Evolutionary conservation across 495 filamentous ascomycete species (phyloP).

Genomic region (Chaetomium tenue): DNA sequence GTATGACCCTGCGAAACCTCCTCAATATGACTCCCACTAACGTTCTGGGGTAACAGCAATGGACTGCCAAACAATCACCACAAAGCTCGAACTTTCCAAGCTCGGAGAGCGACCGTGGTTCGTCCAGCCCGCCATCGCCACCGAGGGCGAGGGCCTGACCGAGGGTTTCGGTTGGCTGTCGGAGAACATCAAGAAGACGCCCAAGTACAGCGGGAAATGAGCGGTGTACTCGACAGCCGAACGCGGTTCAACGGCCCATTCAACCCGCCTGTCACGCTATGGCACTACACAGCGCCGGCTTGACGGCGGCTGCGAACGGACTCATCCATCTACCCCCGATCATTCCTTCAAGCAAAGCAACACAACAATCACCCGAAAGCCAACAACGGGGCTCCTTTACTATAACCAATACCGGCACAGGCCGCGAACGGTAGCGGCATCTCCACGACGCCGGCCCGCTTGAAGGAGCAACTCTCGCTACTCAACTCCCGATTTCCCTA

Average conservation of each 20-base stretch:
- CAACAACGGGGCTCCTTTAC: background rate
- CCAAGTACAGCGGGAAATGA: constrained; percentile 54
- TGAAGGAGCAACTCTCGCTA: background rate
- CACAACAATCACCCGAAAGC: background rate
- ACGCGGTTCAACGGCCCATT: background rate
- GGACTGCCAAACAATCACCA: constrained; percentile 81
- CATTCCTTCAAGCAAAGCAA: background rate
- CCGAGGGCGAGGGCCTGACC: constrained; percentile 87
- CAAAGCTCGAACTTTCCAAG: constrained; percentile 76
- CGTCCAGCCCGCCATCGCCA: constrained; percentile 93
- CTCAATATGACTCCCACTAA: background rate
- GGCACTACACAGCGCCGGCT: background rate
- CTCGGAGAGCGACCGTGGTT: constrained; percentile 94
- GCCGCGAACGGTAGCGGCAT: background rate
- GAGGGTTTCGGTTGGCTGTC: constrained; percentile 93
- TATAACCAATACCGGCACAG: background rate
- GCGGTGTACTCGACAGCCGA: background rate
- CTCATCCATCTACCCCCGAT: background rate
- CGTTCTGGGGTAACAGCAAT: constrained; percentile 57
- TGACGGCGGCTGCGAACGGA: background rate
- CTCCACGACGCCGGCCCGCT: background rate
- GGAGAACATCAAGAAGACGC: constrained; percentile 82
- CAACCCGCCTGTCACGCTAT: too few species aligned
- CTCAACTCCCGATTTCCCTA: too few species aligned
- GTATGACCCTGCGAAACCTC: constrained; percentile 28